Conservation (phyloP, 1,284 basidiomycete genomes). For the Rhodotorula sp. region DNA sequence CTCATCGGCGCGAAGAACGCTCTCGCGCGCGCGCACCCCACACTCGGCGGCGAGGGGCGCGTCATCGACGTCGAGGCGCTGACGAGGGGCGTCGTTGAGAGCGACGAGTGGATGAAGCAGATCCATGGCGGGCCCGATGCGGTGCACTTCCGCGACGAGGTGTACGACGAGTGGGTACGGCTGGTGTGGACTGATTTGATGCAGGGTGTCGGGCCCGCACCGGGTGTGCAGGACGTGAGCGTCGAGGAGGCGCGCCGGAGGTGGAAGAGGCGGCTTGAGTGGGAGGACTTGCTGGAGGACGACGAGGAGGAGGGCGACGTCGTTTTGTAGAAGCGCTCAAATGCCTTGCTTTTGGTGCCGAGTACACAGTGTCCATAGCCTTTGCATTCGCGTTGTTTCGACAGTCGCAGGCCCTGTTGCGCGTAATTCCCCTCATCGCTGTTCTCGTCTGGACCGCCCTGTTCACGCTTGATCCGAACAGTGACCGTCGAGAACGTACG, state of each 20-base stretch:
- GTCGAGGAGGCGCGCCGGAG: constrained; percentile 13
- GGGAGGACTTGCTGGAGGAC: neutral
- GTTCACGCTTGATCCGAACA: too few species aligned
- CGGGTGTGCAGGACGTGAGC: neutral
- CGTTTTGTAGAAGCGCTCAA: neutral
- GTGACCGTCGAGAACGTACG: too few species aligned
- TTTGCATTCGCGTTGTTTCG: neutral
- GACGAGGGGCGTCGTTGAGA: constrained; percentile 28
- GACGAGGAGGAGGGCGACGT: constrained; percentile 7
- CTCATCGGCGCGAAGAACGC: constrained; percentile 33
- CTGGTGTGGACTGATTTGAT: constrained; percentile 36
- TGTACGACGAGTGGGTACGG: constrained; percentile 36
- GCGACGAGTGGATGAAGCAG: constrained; percentile 27
- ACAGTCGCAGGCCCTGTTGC: neutral
- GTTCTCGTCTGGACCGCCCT: too few species aligned
- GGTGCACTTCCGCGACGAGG: constrained; percentile 33
- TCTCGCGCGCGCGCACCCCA: neutral
- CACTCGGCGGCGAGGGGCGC: constrained; percentile 6
- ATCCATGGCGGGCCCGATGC: constrained; percentile 25
- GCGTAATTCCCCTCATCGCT: too few species aligned
- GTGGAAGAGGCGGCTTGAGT: constrained; percentile 14
- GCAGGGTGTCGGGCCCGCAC: neutral
- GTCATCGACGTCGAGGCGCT: constrained; percentile 32
- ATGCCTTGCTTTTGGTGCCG: too few species aligned
- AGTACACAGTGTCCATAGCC: neutral